Conservation (phyloP, 2,329 filamentous ascomycete genomes). For the Ophidiomyces ophidiicola region DNA sequence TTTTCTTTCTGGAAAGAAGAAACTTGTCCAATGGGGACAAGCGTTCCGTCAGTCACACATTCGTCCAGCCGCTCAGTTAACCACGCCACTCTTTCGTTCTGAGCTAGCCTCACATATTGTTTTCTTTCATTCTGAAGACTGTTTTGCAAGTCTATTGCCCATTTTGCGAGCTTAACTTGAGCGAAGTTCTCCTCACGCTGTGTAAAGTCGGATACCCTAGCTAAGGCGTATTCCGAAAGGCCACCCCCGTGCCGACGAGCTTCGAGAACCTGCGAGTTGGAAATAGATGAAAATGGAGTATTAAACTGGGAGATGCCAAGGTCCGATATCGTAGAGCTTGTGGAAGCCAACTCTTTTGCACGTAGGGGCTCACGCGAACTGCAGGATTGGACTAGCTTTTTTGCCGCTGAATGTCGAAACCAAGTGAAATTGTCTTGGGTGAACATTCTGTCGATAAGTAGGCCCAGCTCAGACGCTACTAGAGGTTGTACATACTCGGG, state of each 20-base stretch:
- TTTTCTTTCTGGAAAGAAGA: slow-evolving; percentile 18
- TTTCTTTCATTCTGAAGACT: slow-evolving; percentile 62
- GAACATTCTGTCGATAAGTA: slow-evolving; percentile 62
- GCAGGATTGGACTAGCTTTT: slow-evolving; percentile 67
- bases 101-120: slow-evolving; percentile 51
- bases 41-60: slow-evolving; percentile 52
- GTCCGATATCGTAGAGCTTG: slow-evolving; percentile 19
- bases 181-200: slow-evolving; percentile 50
- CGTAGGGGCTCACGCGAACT: slow-evolving; percentile 19
- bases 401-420: slow-evolving; percentile 69
- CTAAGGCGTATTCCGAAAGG: slow-evolving; percentile 45
- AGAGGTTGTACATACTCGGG: slow-evolving; percentile 79
- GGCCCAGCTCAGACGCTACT: slow-evolving; percentile 57
- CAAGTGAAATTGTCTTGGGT: slow-evolving; percentile 65
- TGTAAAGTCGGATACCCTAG: slow-evolving; percentile 48
- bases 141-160: slow-evolving; percentile 69
- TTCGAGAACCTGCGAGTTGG: slow-evolving; percentile 21
- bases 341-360: slow-evolving; percentile 9
- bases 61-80: slow-evolving; percentile 54
- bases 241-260: slow-evolving; percentile 17
- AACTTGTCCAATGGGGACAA: slow-evolving; percentile 41
- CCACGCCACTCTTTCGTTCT: slow-evolving; percentile 56
- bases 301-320: slow-evolving; percentile 25
- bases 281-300: slow-evolving; percentile 18
- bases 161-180: slow-evolving; percentile 63